phyloP scores from a whole-genome alignment of 2,329 filamentous ascomycete species.

The Aspergillus viridinutans region DNA sequence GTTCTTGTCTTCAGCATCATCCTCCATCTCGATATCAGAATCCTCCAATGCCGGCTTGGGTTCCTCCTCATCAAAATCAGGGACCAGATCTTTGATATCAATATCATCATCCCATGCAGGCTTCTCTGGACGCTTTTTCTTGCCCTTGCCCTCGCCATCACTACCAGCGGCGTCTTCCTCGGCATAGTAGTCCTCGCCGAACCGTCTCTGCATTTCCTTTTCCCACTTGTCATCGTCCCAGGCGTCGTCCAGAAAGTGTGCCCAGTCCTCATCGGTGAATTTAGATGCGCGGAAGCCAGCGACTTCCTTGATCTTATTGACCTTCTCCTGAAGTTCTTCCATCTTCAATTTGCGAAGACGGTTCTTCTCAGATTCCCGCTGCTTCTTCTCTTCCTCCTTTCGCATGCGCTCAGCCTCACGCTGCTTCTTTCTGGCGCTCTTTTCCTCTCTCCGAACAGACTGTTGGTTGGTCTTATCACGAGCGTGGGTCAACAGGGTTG shows the following conservation, averaged over 20 bases:
- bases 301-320: slow-evolving; percentile 82
- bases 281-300: slow-evolving; percentile 69
- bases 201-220: slow-evolving; percentile 78
- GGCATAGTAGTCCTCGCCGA: slow-evolving; percentile 88
- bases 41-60: slow-evolving; percentile 52
- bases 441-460: slow-evolving; percentile 81
- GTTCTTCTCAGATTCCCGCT: slow-evolving; percentile 75
- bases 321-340: slow-evolving; percentile 82
- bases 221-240: slow-evolving; percentile 93
- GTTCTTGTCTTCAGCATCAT: slow-evolving; percentile 38
- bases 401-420: slow-evolving; percentile 73
- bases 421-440: slow-evolving; percentile 69
- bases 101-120: slow-evolving; percentile 96
- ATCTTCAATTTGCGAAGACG: slow-evolving; percentile 82
- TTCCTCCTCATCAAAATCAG: slow-evolving; percentile 79
- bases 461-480: slow-evolving; percentile 77
- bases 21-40: slow-evolving; percentile 51
- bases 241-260: slow-evolving; percentile 75
- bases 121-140: slow-evolving; percentile 69
- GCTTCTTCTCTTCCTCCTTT: slow-evolving; percentile 72
- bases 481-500: slow-evolving; percentile 81
- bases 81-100: slow-evolving; percentile 87
- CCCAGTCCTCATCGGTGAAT: slow-evolving; percentile 74
- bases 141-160: slow-evolving; percentile 40
- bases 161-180: slow-evolving; percentile 55